Evolutionary conservation across 2,329 filamentous ascomycete genomes (phyloP).

Genomic region (Aspergillus luchuensis): DNA sequence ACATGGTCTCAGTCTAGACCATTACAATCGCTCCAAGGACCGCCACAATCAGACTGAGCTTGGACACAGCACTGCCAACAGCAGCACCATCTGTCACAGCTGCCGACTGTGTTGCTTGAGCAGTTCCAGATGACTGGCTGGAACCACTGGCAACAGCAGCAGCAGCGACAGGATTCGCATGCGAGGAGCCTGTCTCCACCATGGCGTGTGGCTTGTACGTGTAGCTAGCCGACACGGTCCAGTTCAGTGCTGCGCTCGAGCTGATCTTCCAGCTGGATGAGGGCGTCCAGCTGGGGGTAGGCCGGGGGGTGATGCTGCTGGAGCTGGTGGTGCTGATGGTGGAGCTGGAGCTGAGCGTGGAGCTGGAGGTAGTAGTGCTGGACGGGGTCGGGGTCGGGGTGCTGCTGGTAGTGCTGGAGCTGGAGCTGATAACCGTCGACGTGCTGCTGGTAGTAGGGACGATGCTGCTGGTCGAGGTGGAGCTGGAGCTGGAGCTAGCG

Average conservation of each 20-base stretch:
- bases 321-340: constrained; percentile 23
- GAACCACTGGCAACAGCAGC: not conserved
- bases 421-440: constrained; percentile 18
- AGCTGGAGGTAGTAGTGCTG: constrained; percentile 15
- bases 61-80: constrained; percentile 25
- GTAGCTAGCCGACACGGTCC: constrained; percentile 13
- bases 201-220: constrained; percentile 17
- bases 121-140: not conserved
- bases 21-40: constrained; percentile 28
- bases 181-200: constrained; percentile 13
- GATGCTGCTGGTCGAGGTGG: constrained; percentile 17
- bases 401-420: not conserved
- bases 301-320: constrained; percentile 9
- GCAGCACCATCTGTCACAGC: constrained; percentile 17
- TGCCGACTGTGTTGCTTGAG: not conserved
- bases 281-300: not conserved
- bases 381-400: constrained; percentile 18
- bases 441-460: constrained; percentile 17
- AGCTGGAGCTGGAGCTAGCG: constrained; percentile 13
- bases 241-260: constrained; percentile 11
- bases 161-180: not conserved
- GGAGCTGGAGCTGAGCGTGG: constrained; percentile 14
- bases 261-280: constrained; percentile 13
- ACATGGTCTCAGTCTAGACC: constrained; percentile 20
- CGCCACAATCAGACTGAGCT: constrained; percentile 26